Base-by-base conservation (phyloP, 2,329 filamentous ascomycete species). In the Colletotrichum phormii region DNA sequence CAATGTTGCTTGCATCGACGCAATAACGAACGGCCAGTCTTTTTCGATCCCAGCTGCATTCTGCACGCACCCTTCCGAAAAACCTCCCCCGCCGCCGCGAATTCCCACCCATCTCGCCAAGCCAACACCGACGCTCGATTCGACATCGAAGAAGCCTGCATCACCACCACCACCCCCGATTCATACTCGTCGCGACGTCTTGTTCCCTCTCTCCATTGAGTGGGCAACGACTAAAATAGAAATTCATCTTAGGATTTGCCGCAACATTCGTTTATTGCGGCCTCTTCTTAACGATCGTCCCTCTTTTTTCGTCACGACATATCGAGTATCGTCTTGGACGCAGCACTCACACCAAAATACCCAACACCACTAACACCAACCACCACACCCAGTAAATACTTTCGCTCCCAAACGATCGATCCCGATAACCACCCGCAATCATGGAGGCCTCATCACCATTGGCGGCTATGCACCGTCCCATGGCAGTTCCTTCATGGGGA, bases 401-500 rank as follows among this genome's bases (percentile, higher is more conserved):
- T 58, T 64, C 62, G 63, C 67, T 70, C 49, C 29, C 35, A 35
- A 35, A 63, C 69, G 60, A 59, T 18, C 24, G 7, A 24, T 31
- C 31, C 12, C n/a, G 5, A 35, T 29, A 51, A 46, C 33, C 60
- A 35, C 53, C 33, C n/a, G 60, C 76, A 77, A 85, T 62, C 80
- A 98, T 98, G 95, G 95, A 98, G 85, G 92, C 94, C 76, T 93
- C 94, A 76, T 98, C 97, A 78, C 97, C 97, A 59, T 86, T 98
- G 81, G 96, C 96, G 83, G 95, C 96, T 70, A 94, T 98, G 92
- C 95, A 95, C 86, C 94, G 88, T 90, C 84, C 85, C 89, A 83
- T 86, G 90, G 84, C 85, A 85, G 75, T 82, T 42, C 91, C 77
- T 82, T 88, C 79, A 90, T 95, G 89, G 92, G 86, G 80, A 76